Evolutionary conservation across 2,329 filamentous ascomycete species (phyloP), one percentile per base, ranked within the genome.

Genomic region (Fusarium ambrosium): DNA sequence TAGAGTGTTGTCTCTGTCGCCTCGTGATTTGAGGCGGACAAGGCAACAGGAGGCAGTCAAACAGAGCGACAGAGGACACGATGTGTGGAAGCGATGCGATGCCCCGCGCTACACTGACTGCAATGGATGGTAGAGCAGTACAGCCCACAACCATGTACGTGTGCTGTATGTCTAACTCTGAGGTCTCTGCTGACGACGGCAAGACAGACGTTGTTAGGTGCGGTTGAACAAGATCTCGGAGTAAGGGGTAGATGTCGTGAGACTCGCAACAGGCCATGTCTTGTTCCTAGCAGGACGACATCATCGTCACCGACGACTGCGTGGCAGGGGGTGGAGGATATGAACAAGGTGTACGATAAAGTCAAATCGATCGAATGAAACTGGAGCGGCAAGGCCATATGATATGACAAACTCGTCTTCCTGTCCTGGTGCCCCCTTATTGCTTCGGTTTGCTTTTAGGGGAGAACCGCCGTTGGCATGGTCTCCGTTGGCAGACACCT

Each of bases 171-270:
- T 20, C 45, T 59, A 71, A 37, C n/a, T 62, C 48, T 32, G 41
- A 27, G 48, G 48, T 73, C 56, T 68, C 27, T 64, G 64, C n/a
- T 72, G 62, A 71, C 65, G 43, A 36, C 56, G 51, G 62, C 34
- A 63, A 64, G 62, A 62, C 61, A 66, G 65, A 45, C 51, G 63
- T 62, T 45, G 68, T 53, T 55, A 64, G 63, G 63, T 75, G 69
- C 36, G 69, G 69, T 70, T 73, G 72, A 41, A 71, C 70, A 73
- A 75, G 72, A 75, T 75, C 63, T 65, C 34, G 62, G 56, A 61
- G 64, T 69, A 72, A 64, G 59, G 65, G 69, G 68, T 70, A 66
- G 71, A 67, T 72, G 72, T 36, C 66, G 72, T 62, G 63, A 65
- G 70, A 70, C 58, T 70, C 61, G 43, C 62, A 62, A 55, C 45